A percentile compares a stretch with the other conserved stretches of the same genome.
Conservation (phyloP, 2,329 filamentous ascomycete genomes). For the Trichoderma sp. region DNA sequence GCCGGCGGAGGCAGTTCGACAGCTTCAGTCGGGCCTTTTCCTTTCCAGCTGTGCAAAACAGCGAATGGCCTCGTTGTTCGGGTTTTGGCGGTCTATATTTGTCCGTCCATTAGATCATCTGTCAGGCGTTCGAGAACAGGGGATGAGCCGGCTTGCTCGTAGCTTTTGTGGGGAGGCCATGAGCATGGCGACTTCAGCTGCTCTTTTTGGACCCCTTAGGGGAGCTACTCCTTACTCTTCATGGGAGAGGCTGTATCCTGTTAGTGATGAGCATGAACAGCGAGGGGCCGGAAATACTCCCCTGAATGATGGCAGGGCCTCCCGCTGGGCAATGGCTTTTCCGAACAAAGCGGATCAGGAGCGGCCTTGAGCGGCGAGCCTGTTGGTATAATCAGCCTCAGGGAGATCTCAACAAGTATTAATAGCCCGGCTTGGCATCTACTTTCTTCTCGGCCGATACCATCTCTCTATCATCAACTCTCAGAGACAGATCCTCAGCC, state of each 20-base stretch:
- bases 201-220: background rate
- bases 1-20: background rate
- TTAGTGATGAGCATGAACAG: background rate
- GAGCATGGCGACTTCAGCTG: background rate
- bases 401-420: conserved; percentile 5
- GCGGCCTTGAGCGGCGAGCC: background rate
- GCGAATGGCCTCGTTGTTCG: background rate
- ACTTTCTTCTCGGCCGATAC: background rate
- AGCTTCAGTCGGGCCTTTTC: conserved; percentile 11
- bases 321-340: background rate
- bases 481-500: background rate
- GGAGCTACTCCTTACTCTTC: background rate
- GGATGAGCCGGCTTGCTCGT: background rate
- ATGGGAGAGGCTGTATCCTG: background rate
- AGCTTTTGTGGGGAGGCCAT: background rate
- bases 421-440: conserved; percentile 13
- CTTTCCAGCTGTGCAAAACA: background rate
- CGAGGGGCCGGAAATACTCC: background rate
- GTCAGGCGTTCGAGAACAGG: background rate
- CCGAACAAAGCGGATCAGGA: background rate
- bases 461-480: background rate
- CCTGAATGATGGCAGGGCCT: background rate
- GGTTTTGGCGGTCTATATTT: background rate
- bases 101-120: conserved; percentile 7
- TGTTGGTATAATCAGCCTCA: background rate